A percentile compares a stretch with the other conserved stretches of the same genome.
Conservation (phyloP, 208 protist genomes). For the Acanthamoeba lenticulata region DNA sequence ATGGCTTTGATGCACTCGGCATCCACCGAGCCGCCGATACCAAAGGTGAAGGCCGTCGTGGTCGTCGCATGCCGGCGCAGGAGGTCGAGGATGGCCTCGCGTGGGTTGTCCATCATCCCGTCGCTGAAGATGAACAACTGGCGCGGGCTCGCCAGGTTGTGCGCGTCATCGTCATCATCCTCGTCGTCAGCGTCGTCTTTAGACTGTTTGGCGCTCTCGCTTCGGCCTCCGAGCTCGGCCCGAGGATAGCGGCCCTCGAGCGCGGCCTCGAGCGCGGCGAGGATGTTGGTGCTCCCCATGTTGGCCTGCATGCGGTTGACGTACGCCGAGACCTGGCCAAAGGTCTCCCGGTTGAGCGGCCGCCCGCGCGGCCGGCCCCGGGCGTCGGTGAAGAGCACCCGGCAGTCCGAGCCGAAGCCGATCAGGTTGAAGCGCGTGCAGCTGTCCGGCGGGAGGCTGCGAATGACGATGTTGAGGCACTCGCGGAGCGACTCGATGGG, state of each 20-base stretch:
- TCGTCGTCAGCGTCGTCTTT: not conserved
- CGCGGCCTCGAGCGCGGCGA: not conserved
- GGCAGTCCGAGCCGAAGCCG: not conserved
- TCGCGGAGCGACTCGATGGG: not conserved
- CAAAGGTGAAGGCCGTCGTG: not conserved
- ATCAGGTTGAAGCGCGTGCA: not conserved
- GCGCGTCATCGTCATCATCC: not conserved
- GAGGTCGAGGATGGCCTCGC: not conserved
- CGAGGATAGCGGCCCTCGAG: not conserved
- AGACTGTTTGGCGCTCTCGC: no score
- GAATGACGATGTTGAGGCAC: conserved; percentile 36
- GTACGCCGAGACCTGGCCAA: not conserved
- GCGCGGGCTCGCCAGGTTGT: not conserved
- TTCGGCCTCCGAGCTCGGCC: not conserved
- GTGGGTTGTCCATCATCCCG: not conserved
- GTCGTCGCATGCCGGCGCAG: not conserved
- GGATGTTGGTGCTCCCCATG: conserved; percentile 6
- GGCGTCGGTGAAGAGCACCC: not conserved
- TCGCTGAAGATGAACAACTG: conserved; percentile 17
- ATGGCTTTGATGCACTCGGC: conserved; percentile 1
- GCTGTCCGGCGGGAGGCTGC: not conserved
- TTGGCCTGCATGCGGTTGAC: not conserved
- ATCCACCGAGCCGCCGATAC: not conserved
- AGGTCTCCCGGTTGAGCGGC: not conserved
- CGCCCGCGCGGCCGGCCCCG: not conserved